These are phyloP conservation scores for Ceratobasidium papillatum DNA, from an alignment of 1,284 basidiomycete species.

Conservation along the genomic window DNA sequence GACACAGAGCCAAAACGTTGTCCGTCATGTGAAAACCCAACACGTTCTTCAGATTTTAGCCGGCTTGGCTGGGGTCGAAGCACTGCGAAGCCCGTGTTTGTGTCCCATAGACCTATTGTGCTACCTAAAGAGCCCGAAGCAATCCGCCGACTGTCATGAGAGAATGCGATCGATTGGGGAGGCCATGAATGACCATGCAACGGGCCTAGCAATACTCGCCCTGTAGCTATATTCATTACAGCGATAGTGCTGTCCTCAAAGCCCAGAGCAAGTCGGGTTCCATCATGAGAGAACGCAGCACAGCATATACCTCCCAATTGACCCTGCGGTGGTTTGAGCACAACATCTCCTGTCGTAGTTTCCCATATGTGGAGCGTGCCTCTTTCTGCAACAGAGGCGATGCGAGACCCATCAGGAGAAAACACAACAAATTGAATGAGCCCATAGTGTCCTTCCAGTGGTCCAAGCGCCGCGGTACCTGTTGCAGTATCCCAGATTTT, in stretches of 20 bases:
- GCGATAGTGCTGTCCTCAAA: background rate
- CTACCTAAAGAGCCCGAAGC: constrained; percentile 13
- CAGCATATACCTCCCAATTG: background rate
- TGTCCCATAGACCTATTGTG: constrained; percentile 3
- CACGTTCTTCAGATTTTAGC: no score
- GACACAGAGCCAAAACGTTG: no score
- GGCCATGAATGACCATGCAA: constrained; percentile 21
- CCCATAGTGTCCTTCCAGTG: constrained; percentile 26
- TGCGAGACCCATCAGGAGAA: constrained; percentile 19
- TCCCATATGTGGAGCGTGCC: constrained; percentile 28
- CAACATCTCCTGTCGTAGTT: background rate
- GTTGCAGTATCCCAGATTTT: constrained; percentile 29
- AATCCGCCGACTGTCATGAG: no score
- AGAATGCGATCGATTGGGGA: background rate
- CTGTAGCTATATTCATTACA: background rate
- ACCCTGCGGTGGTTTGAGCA: background rate
- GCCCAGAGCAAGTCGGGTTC: constrained; percentile 37
- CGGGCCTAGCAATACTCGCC: background rate
- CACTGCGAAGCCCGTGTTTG: background rate
- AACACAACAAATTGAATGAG: constrained; percentile 15
- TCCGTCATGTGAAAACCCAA: no score
- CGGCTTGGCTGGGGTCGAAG: background rate
- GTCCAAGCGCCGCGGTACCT: background rate
- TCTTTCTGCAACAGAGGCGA: constrained; percentile 11
- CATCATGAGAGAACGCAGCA: background rate